A percentile compares a stretch with the other conserved stretches of the same genome.
phyloP scores from a whole-genome alignment of 139 green algal genomes.

The Ettlia oleoabundans region DNA sequence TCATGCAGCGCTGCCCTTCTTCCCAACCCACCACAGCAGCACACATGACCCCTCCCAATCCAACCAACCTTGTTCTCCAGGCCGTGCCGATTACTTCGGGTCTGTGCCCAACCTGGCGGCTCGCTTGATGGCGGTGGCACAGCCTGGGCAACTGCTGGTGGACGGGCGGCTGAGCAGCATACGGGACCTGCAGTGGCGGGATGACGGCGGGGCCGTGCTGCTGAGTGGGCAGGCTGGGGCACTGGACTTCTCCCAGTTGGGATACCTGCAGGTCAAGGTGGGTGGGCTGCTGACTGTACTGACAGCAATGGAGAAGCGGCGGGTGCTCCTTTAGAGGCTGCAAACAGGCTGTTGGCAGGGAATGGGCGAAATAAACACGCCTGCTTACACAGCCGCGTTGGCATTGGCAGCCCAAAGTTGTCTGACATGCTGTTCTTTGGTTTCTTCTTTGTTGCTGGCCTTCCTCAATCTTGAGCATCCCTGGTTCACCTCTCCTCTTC shows the following conservation, averaged over 20 bases:
- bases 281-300: background rate
- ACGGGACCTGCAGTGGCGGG: slow-evolving; percentile 13
- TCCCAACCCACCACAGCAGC: too few species aligned
- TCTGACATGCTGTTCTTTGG: too few species aligned
- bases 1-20: background rate
- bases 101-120: slow-evolving; percentile 81
- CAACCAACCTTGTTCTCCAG: too few species aligned
- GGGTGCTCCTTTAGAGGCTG: background rate
- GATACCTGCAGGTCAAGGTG: slow-evolving; percentile 62
- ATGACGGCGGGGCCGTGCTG: slow-evolving; percentile 32
- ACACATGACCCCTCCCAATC: background rate
- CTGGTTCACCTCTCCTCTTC: background rate
- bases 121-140: slow-evolving; percentile 68
- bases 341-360: background rate
- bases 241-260: slow-evolving; percentile 49
- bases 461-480: background rate
- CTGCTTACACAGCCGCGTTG: too few species aligned
- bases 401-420: too few species aligned
- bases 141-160: slow-evolving; percentile 76
- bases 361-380: background rate
- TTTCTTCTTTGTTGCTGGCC: background rate
- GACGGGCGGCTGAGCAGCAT: slow-evolving; percentile 43
- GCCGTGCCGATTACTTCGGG: slow-evolving; percentile 86
- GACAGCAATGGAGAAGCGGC: background rate
- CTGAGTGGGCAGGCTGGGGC: slow-evolving; percentile 21